A percentile compares a stretch with the other conserved stretches of the same genome.
phyloP scores from a whole-genome alignment of 345 rosid genomes.

The Barbarea vulgaris region DNA sequence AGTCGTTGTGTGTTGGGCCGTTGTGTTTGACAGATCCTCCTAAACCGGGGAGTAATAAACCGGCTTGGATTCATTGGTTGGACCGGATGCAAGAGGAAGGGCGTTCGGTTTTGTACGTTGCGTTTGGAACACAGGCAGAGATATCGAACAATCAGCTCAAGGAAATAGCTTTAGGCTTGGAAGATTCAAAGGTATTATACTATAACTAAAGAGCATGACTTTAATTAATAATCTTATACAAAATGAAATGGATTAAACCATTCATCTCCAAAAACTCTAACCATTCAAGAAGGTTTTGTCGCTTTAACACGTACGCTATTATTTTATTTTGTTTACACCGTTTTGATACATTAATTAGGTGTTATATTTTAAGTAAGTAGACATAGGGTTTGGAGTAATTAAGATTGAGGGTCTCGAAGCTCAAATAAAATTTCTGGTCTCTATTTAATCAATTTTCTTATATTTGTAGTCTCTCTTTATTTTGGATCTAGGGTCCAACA shows the following conservation, averaged over 20 bases:
- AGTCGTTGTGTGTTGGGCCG: conserved; percentile 62
- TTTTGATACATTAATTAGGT: background rate
- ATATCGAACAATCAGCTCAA: conserved; percentile 52
- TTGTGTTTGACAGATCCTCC: conserved; percentile 47
- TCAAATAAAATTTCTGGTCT: background rate
- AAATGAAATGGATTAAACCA: background rate
- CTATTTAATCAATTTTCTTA: background rate
- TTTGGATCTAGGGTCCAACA: background rate
- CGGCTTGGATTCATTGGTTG: conserved; percentile 66
- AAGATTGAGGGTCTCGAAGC: background rate
- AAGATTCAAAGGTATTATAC: conserved; percentile 48
- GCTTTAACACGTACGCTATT: background rate
- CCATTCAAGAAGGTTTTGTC: background rate
- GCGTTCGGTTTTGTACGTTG: conserved; percentile 64
- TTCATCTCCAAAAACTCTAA: background rate
- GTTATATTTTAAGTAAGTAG: background rate
- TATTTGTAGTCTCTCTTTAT: too few species aligned
- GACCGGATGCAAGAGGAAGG: conserved; percentile 54
- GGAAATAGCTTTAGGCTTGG: conserved; percentile 62
- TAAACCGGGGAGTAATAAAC: conserved; percentile 24
- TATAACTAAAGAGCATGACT: background rate
- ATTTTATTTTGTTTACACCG: background rate
- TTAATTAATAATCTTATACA: background rate
- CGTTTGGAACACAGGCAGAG: conserved; percentile 81
- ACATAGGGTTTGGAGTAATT: background rate